Conservation (phyloP, 495 filamentous ascomycete species). For the Penicillium salamii region DNA sequence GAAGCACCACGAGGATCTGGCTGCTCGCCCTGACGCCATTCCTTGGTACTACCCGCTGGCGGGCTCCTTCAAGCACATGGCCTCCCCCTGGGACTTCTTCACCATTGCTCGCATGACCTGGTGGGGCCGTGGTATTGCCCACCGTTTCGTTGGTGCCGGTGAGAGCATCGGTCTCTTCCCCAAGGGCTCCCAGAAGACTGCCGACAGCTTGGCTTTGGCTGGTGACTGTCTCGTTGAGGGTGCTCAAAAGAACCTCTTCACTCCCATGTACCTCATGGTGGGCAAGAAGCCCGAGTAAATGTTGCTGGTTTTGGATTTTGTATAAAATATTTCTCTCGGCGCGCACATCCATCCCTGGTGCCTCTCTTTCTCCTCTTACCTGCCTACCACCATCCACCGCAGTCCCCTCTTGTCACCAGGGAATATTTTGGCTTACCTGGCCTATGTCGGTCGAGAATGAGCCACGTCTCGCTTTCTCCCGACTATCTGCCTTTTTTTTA, state of each 20-base stretch:
- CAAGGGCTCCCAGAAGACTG: slow-evolving; percentile 89
- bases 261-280: slow-evolving; percentile 99
- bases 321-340: slow-evolving; percentile 9
- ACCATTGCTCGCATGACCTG: slow-evolving; percentile 91
- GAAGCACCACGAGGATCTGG: slow-evolving; percentile 84
- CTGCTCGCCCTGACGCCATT: slow-evolving; percentile 69
- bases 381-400: not conserved
- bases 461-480: slow-evolving; percentile 5
- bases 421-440: slow-evolving; percentile 1
- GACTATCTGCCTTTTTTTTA: slow-evolving; percentile 5
- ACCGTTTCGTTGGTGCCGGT: slow-evolving; percentile 75
- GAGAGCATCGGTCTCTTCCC: slow-evolving; percentile 78
- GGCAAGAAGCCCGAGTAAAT: slow-evolving; percentile 74
- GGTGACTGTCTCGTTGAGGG: slow-evolving; percentile 88
- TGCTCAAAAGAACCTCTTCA: slow-evolving; percentile 90
- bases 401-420: slow-evolving; percentile 2
- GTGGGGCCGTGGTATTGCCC: slow-evolving; percentile 69
- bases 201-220: slow-evolving; percentile 78
- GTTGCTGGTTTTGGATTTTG: not conserved
- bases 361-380: slow-evolving; percentile 4
- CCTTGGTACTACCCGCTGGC: slow-evolving; percentile 97
- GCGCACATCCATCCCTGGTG: slow-evolving; percentile 5
- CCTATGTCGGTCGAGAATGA: slow-evolving; percentile 3
- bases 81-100: slow-evolving; percentile 72
- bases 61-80: slow-evolving; percentile 78